Evolutionary conservation across 2,329 filamentous ascomycete genomes (phyloP).

Genomic region (Colletotrichum sp.): DNA sequence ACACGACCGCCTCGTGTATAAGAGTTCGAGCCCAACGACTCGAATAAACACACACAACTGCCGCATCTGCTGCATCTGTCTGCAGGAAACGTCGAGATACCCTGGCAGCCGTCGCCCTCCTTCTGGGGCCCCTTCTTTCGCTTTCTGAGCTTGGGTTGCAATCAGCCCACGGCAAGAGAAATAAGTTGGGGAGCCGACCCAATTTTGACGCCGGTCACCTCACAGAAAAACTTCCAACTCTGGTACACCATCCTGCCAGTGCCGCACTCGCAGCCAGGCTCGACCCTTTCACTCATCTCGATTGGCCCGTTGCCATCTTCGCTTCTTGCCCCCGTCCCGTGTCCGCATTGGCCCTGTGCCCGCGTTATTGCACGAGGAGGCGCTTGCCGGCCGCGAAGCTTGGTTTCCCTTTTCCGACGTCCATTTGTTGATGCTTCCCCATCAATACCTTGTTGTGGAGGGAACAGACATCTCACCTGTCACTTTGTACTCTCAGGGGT

Average conservation of each 20-base stretch:
- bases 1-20: not conserved
- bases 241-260: conserved; percentile 16
- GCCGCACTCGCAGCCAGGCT: conserved; percentile 12
- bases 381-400: not conserved
- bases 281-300: conserved; percentile 1
- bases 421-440: not conserved
- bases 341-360: conserved; percentile 3
- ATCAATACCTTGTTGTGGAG: not conserved
- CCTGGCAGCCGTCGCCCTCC: not conserved
- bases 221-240: conserved; percentile 6
- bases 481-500: not conserved
- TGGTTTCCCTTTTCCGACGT: not conserved
- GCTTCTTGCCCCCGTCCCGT: conserved; percentile 10
- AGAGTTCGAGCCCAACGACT: not conserved
- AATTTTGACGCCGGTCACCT: conserved; percentile 20
- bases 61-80: not conserved
- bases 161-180: conserved; percentile 13
- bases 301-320: conserved; percentile 18
- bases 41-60: not conserved
- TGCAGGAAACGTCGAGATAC: not conserved
- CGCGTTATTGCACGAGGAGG: not conserved
- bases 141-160: conserved; percentile 1
- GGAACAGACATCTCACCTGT: not conserved
- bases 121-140: not conserved
- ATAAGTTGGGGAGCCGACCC: conserved; percentile 17